A percentile compares a stretch with the other conserved stretches of the same genome.
Evolutionary conservation across 2,329 filamentous ascomycete genomes (phyloP).

Genomic region (Lachnellula subtilissima): DNA sequence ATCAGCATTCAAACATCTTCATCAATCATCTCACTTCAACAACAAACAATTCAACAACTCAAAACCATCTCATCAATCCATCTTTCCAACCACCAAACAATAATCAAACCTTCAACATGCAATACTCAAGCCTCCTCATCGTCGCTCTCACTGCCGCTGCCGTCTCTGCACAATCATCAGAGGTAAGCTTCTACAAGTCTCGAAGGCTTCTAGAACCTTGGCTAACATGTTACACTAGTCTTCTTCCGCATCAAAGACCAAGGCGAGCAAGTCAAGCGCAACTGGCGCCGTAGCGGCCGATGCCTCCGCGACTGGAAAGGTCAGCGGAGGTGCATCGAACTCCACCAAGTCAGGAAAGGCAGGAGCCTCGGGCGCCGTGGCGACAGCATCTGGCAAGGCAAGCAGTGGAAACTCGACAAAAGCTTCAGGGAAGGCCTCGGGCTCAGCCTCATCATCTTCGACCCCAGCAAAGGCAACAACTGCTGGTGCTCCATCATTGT

Average conservation of each 20-base stretch:
- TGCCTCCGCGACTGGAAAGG: background rate
- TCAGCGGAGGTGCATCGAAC: background rate
- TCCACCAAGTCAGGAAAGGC: conserved; percentile 1
- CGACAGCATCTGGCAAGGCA: conserved; percentile 10
- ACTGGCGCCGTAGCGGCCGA: background rate
- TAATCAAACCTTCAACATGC: conserved; percentile 19
- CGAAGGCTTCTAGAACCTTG: background rate
- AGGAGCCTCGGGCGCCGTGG: conserved; percentile 3
- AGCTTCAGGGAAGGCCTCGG: conserved; percentile 3
- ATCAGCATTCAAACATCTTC: conserved; percentile 11
- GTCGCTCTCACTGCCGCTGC: conserved; percentile 19
- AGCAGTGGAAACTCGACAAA: background rate
- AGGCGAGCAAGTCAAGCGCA: background rate
- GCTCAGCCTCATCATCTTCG: background rate
- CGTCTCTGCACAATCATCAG: conserved; percentile 16
- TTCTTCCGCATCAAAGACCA: conserved; percentile 1
- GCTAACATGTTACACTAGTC: background rate
- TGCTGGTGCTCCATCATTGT: conserved; percentile 17
- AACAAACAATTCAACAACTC: background rate
- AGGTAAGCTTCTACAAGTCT: conserved; percentile 5
- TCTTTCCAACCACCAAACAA: background rate
- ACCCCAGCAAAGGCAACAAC: conserved; percentile 11
- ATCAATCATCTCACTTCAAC: conserved; percentile 7
- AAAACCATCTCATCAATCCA: background rate
- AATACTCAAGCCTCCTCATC: conserved; percentile 24